Conservation (phyloP, 345 rosid genomes). For the Gynandropsis gynandra region DNA sequence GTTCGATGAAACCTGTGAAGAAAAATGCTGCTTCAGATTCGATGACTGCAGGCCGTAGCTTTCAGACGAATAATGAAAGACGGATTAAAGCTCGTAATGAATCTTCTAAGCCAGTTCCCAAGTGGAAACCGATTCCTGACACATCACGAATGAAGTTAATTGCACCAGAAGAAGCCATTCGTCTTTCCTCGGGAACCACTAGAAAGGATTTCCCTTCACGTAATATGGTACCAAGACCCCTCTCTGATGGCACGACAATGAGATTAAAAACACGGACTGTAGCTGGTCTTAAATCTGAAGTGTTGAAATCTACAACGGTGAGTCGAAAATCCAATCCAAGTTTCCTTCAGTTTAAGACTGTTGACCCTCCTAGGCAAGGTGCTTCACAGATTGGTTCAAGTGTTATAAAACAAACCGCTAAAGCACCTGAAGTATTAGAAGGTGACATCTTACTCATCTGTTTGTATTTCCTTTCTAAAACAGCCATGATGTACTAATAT, state of each 20-base stretch:
- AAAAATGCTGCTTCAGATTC: slow-evolving; percentile 12
- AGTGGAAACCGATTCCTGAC: slow-evolving; percentile 29
- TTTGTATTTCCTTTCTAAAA: slow-evolving; percentile 9
- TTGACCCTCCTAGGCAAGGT: slow-evolving; percentile 19
- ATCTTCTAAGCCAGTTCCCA: slow-evolving; percentile 21
- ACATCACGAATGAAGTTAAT: slow-evolving; percentile 41
- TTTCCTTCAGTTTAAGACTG: neutral
- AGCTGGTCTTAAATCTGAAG: slow-evolving; percentile 20
- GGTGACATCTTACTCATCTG: slow-evolving; percentile 8
- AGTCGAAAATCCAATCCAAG: slow-evolving; percentile 8
- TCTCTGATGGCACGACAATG: neutral
- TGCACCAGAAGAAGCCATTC: slow-evolving; percentile 34
- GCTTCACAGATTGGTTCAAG: slow-evolving; percentile 18
- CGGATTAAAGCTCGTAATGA: slow-evolving; percentile 17
- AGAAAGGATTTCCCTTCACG: neutral
- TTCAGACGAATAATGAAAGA: neutral
- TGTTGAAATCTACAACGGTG: slow-evolving; percentile 6
- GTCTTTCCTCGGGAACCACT: slow-evolving; percentile 25
- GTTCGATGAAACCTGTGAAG: slow-evolving; percentile 19
- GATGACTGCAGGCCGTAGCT: slow-evolving; percentile 3
- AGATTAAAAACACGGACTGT: slow-evolving; percentile 5
- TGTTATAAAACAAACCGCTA: slow-evolving; percentile 11
- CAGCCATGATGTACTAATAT: slow-evolving; percentile 12
- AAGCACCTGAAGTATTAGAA: slow-evolving; percentile 14
- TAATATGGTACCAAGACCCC: slow-evolving; percentile 19